Base-by-base conservation (phyloP, 2,329 filamentous ascomycete genomes). In the Xylariaceae sp. region DNA sequence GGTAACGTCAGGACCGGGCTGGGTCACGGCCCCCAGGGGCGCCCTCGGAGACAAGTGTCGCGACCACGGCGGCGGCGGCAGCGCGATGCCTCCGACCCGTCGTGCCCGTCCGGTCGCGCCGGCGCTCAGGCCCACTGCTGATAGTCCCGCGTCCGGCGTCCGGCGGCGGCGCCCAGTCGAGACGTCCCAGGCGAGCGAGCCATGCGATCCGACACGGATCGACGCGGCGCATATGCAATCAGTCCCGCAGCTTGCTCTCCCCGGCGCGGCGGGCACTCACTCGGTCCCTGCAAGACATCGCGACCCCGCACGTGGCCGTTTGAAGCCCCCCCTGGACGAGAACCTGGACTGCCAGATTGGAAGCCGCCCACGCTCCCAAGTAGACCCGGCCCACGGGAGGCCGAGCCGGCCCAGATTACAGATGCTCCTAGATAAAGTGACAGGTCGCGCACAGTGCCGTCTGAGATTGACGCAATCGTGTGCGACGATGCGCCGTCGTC, bases 211-310 rank as follows among this genome's bases (percentile, higher is more conserved):
- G 22, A 31, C 31, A n/a, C 30, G 30, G 40, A 32, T 42, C 19
- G 38, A 28, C 28, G 32, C 41, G 31, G 37, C 39, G 41, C 42
- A 47, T 44, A 38, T 47, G 34, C 33, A 42, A 44, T 45, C 39
- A 38, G 36, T 33, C 36, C 37, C 35, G 31, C 39, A 39, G 7
- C 21, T 12, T 22, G 21, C n/a, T n/a, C n/a, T n/a, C n/a, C n/a
- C n/a, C n/a, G n/a, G n/a, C n/a, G n/a, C n/a, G n/a, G n/a, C n/a
- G n/a, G n/a, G n/a, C n/a, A n/a, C 21, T 22, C 21, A n/a, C n/a
- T n/a, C n/a, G n/a, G n/a, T n/a, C n/a, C 18, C 16, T 36, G 39
- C 39, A 37, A 47, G 45, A 47, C 45, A 47, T 44, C 17, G 33
- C 35, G 5, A 33, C 36, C 37, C 43, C 45, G 43, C 43, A 45